A percentile compares a stretch with the other conserved stretches of the same genome.
Evolutionary conservation across 169 alveolate genomes (phyloP).

Genomic region (Cryptosporidium parvum): DNA sequence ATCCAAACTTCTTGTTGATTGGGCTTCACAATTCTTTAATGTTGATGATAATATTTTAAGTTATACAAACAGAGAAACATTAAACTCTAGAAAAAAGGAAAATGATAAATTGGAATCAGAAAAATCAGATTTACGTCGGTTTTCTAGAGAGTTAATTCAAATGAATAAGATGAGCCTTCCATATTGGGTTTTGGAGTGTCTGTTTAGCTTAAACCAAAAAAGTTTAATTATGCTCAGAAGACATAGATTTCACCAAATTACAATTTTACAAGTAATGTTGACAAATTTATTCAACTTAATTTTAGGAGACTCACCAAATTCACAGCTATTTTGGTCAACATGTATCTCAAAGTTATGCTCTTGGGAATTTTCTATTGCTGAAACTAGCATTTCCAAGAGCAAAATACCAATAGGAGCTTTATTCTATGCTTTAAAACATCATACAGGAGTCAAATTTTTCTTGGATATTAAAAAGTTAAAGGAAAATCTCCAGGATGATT

Average conservation of each 20-base stretch:
- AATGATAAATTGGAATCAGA: neutral
- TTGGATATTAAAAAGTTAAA: constrained; percentile 45
- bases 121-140: neutral
- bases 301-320: constrained; percentile 70
- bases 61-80: neutral
- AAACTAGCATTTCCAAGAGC: constrained; percentile 51
- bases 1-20: constrained; percentile 30
- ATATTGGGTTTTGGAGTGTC: constrained; percentile 60
- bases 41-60: constrained; percentile 26
- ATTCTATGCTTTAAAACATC: constrained; percentile 28
- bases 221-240: constrained; percentile 32
- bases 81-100: neutral
- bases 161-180: constrained; percentile 38
- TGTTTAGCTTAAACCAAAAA: constrained; percentile 46
- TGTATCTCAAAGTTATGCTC: constrained; percentile 67
- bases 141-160: constrained; percentile 8
- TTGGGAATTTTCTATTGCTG: constrained; percentile 47
- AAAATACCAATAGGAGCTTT: constrained; percentile 71
- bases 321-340: constrained; percentile 68
- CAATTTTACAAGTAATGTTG: constrained; percentile 54
- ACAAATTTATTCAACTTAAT: constrained; percentile 57
- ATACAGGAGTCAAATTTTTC: constrained; percentile 58
- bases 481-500: constrained; percentile 30
- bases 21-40: constrained; percentile 54
- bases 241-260: constrained; percentile 53